These are phyloP conservation scores for Penicillium pulvis DNA, from an alignment of 495 filamentous ascomycete species.

Conservation along the genomic window DNA sequence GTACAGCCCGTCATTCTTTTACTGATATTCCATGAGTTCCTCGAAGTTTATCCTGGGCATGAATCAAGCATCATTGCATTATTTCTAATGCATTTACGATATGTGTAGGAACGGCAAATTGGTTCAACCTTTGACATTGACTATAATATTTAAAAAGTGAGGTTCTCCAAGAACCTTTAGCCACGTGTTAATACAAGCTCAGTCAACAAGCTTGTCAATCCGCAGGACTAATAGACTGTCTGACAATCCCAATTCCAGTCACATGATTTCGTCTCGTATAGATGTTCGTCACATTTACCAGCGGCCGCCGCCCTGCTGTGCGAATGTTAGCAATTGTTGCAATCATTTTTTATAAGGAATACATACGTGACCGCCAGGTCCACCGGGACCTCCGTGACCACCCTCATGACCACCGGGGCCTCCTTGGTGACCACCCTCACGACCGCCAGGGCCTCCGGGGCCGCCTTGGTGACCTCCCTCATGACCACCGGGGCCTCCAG, in stretches of 20 bases:
- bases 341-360: not conserved
- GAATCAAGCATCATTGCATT: not conserved
- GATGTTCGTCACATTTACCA: not conserved
- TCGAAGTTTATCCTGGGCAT: not conserved
- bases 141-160: not conserved
- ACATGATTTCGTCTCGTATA: not conserved
- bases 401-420: no score
- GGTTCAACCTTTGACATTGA: not conserved
- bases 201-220: not conserved
- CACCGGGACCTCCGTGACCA: no score
- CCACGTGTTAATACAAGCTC: not conserved
- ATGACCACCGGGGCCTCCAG: not conserved
- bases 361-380: slow-evolving; percentile 10
- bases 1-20: not conserved
- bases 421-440: not conserved
- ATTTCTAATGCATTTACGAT: not conserved
- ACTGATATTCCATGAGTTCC: not conserved
- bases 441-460: not conserved
- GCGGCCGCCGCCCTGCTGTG: slow-evolving; percentile 5
- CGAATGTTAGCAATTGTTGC: not conserved
- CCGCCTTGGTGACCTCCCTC: not conserved
- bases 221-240: not conserved
- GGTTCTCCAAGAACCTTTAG: not conserved
- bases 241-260: not conserved
- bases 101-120: not conserved